phyloP scores from a whole-genome alignment of 371 early-diverging fungal species.

The Blastocladiella emersonii region DNA sequence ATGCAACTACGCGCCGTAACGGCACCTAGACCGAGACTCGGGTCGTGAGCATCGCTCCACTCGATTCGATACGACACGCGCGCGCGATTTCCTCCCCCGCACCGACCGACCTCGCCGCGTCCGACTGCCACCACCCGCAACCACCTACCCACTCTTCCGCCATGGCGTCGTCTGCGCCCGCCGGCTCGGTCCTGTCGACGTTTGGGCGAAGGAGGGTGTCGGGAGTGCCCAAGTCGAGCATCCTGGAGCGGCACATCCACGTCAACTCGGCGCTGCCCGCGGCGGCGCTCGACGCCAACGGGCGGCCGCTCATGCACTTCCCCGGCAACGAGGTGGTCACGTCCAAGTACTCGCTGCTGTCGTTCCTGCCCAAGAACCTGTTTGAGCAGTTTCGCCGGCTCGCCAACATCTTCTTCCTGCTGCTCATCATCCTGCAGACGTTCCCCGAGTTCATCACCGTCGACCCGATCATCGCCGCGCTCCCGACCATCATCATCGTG shows the following conservation, averaged over 20 bases:
- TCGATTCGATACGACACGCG: no score
- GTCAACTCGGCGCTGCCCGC: neutral
- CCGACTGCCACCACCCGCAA: no score
- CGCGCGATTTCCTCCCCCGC: no score
- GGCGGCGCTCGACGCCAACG: neutral
- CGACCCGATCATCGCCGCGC: conserved; percentile 62
- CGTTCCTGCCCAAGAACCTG: conserved; percentile 91
- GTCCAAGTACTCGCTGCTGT: conserved; percentile 78
- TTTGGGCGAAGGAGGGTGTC: neutral
- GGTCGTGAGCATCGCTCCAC: no score
- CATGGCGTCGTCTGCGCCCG: no score
- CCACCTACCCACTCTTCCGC: no score
- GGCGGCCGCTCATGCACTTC: neutral
- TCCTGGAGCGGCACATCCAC: neutral
- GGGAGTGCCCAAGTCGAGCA: neutral
- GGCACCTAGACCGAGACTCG: no score
- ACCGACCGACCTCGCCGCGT: no score
- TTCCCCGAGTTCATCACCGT: conserved; percentile 52
- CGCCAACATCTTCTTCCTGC: conserved; percentile 86
- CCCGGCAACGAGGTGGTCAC: conserved; percentile 59
- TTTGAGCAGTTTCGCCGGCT: conserved; percentile 90
- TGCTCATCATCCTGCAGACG: conserved; percentile 68
- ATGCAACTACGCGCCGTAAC: no score
- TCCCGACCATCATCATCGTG: conserved; percentile 72
- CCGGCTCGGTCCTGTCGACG: neutral